Conservation (phyloP, 2,329 filamentous ascomycete genomes). For the Fusarium temperatum region DNA sequence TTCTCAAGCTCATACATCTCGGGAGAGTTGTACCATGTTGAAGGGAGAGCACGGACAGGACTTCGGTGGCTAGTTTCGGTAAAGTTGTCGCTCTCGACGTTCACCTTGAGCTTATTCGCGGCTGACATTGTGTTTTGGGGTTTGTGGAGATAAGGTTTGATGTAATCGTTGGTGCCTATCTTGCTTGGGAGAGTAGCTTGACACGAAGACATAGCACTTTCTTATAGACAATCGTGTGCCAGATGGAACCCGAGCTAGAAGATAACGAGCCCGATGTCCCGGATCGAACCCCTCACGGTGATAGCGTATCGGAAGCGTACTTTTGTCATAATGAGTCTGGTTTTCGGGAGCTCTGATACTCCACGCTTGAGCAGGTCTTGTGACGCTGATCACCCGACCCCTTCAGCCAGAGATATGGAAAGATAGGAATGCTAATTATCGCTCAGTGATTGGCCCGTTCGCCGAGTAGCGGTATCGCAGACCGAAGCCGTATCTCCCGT, state of each 20-base stretch:
- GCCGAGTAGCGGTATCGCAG: background rate
- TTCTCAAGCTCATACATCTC: constrained; percentile 65
- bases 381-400: background rate
- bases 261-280: background rate
- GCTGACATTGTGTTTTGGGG: background rate
- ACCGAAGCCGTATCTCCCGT: background rate
- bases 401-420: background rate
- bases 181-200: background rate
- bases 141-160: background rate
- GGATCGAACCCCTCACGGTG: background rate
- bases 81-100: constrained; percentile 23
- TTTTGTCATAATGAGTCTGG: background rate
- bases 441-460: background rate
- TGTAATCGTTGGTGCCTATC: background rate
- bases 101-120: constrained; percentile 16
- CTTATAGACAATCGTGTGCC: background rate
- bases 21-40: constrained; percentile 59
- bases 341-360: background rate
- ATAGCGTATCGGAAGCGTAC: background rate
- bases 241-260: background rate
- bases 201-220: background rate
- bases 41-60: constrained; percentile 53
- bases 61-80: constrained; percentile 16
- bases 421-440: background rate
- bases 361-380: background rate